phyloP scores from a whole-genome alignment of 352 stramenopile genomes.

The Phytophthora aleatoria region DNA sequence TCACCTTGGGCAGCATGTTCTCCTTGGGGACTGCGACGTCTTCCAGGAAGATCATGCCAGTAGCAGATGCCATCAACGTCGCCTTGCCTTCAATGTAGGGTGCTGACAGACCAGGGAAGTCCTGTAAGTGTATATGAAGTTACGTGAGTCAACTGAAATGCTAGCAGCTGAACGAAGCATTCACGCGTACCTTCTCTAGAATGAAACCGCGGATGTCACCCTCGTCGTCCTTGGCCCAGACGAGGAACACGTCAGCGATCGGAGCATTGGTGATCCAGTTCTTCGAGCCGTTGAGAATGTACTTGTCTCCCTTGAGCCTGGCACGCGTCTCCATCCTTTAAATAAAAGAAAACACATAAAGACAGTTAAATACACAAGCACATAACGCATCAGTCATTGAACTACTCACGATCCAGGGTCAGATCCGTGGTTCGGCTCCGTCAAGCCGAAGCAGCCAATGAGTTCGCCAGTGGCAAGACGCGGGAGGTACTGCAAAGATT shows the following conservation, averaged over 20 bases:
- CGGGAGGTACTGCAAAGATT: constrained; percentile 88
- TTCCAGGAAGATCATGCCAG: constrained; percentile 98
- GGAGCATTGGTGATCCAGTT: constrained; percentile 98
- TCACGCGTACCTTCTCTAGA: constrained; percentile 85
- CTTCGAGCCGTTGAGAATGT: constrained; percentile 96
- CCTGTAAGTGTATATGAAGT: constrained; percentile 34
- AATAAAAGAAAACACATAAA: background rate
- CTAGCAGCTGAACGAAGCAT: background rate
- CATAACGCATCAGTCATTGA: background rate
- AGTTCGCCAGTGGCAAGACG: constrained; percentile 94
- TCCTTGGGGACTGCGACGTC: constrained; percentile 94
- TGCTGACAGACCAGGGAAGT: constrained; percentile 91
- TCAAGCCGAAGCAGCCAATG: constrained; percentile 98
- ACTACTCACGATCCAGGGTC: constrained; percentile 90
- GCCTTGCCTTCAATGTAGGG: constrained; percentile 98
- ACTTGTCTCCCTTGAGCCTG: constrained; percentile 87
- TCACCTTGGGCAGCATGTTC: constrained; percentile 93
- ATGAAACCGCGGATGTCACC: constrained; percentile 95
- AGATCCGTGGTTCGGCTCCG: constrained; percentile 97
- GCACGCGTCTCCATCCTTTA: constrained; percentile 95
- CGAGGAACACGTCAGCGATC: constrained; percentile 97
- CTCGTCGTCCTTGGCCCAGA: constrained; percentile 97
- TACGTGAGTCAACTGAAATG: background rate
- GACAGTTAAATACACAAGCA: background rate
- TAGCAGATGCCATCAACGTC: constrained; percentile 93